A percentile compares a stretch with the other conserved stretches of the same genome.
These are phyloP conservation scores for Ophiocytium majus DNA, from an alignment of 352 stramenopile species.

Conservation along the genomic window DNA sequence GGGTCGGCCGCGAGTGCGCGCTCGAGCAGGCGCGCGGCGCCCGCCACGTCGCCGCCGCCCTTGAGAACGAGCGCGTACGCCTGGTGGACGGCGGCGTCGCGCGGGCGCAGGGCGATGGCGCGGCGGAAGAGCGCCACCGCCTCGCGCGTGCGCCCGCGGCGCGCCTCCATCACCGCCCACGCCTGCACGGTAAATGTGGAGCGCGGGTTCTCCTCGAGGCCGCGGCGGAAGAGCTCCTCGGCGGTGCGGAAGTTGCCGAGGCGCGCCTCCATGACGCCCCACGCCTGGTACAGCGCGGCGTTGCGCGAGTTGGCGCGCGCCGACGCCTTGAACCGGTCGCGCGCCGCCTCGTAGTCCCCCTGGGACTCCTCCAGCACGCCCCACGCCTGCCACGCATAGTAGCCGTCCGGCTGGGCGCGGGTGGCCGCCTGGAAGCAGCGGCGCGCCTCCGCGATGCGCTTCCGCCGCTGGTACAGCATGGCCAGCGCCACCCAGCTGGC, in stretches of 20 bases:
- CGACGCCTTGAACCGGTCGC: conserved; percentile 52
- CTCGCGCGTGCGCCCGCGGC: conserved; percentile 1
- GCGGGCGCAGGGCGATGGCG: conserved; percentile 37
- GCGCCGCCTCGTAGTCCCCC: conserved; percentile 18
- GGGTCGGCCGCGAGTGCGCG: conserved; percentile 11
- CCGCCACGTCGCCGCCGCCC: conserved; percentile 34
- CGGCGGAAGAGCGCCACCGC: conserved; percentile 36
- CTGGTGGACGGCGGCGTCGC: conserved; percentile 47
- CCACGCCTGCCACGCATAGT: conserved; percentile 53
- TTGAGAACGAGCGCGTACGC: conserved; percentile 48
- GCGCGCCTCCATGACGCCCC: conserved; percentile 43
- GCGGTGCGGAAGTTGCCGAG: conserved; percentile 31
- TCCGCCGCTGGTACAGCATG: conserved; percentile 36
- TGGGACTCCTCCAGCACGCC: conserved; percentile 45
- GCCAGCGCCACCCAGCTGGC: conserved; percentile 43
- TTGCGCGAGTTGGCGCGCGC: conserved; percentile 43
- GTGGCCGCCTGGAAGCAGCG: conserved; percentile 41
- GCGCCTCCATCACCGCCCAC: conserved; percentile 52
- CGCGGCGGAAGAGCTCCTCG: conserved; percentile 41
- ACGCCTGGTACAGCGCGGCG: conserved; percentile 50
- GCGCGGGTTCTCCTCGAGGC: conserved; percentile 37
- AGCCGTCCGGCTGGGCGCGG: conserved; percentile 26
- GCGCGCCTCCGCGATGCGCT: conserved; percentile 33
- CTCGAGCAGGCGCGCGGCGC: conserved; percentile 28
- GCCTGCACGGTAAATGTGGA: conserved; percentile 44